Evolutionary conservation across 306 rosid species (phyloP), one percentile per base, ranked within the genome.

Genomic region (Malus fusca): DNA sequence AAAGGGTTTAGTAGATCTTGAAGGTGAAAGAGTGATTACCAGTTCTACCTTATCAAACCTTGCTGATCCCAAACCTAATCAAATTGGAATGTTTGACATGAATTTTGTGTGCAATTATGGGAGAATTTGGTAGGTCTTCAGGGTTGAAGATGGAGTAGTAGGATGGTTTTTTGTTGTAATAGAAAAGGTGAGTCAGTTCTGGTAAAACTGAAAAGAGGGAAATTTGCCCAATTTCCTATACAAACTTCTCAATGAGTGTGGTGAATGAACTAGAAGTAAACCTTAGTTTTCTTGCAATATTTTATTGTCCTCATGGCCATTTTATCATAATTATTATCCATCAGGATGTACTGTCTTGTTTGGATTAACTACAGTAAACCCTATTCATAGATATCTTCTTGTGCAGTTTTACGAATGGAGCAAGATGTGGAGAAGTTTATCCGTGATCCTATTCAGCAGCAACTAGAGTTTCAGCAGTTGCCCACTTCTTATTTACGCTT

Each of bases 401-500:
- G 43, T 81, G 65, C 80, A 95, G 99, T 95, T 75, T 84, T 95
- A 82, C 89, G 99, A 82, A 95, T 95, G 88, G 99, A 95, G 87
- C 99, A 92, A 84, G 99, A 95, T 83, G 86, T 95, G 44, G 92
- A 88, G 86, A 95, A 87, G 83, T 95, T 95, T 79, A 83, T 95
- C 61, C 84, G 81, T 19, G 97, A 95, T 82, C 97, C 96, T 83
- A 69, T 71, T 69, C 96, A 85, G 73, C 99, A 95, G 78, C 97
- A 92, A 69, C 80, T 92, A 60, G 99, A 95, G 79, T 95, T 95
- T 84, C 93, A 88, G 85, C 97, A 95, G 85, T 84, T 95, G 80
- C 99, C 99, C 14, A 92, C 99, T 66, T 95, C 99, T 77, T 95
- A 95, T 82, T 88, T 95, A 62, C 88, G 99, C 66, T 75, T 95